A percentile compares a stretch with the other conserved stretches of the same genome.
These are phyloP conservation scores for Aspergillus campestris DNA, from an alignment of 495 filamentous ascomycete species.

Conservation along the genomic window DNA sequence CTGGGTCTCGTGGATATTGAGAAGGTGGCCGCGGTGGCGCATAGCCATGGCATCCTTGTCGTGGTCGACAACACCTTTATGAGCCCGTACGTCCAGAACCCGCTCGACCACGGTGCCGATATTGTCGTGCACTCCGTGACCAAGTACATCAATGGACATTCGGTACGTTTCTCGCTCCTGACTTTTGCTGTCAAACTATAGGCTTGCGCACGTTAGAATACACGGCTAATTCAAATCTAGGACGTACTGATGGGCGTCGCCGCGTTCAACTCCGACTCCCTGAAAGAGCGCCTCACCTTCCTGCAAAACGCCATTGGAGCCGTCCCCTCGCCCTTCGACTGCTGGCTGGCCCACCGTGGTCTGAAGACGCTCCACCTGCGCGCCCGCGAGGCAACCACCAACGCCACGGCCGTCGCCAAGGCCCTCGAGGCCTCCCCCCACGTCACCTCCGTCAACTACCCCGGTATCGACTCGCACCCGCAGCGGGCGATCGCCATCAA, in stretches of 20 bases:
- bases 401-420: conserved; percentile 69
- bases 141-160: conserved; percentile 98
- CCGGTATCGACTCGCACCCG: conserved; percentile 76
- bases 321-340: conserved; percentile 90
- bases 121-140: conserved; percentile 99
- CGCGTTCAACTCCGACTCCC: conserved; percentile 80
- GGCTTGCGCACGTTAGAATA: neutral
- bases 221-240: conserved; percentile 26
- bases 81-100: conserved; percentile 92
- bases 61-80: conserved; percentile 99
- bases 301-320: conserved; percentile 97
- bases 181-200: neutral
- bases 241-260: conserved; percentile 98
- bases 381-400: conserved; percentile 71
- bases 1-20: conserved; percentile 86
- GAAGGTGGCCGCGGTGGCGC: conserved; percentile 70
- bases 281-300: conserved; percentile 74
- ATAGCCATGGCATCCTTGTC: conserved; percentile 81
- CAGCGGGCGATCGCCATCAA: conserved; percentile 76
- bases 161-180: conserved; percentile 28
- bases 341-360: conserved; percentile 97
- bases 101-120: conserved; percentile 88
- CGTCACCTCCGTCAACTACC: conserved; percentile 89
- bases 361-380: conserved; percentile 95
- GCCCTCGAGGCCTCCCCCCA: conserved; percentile 73